phyloP scores from a whole-genome alignment of 192 early-diverging fungal genomes.

The Linnemannia hyalina region DNA sequence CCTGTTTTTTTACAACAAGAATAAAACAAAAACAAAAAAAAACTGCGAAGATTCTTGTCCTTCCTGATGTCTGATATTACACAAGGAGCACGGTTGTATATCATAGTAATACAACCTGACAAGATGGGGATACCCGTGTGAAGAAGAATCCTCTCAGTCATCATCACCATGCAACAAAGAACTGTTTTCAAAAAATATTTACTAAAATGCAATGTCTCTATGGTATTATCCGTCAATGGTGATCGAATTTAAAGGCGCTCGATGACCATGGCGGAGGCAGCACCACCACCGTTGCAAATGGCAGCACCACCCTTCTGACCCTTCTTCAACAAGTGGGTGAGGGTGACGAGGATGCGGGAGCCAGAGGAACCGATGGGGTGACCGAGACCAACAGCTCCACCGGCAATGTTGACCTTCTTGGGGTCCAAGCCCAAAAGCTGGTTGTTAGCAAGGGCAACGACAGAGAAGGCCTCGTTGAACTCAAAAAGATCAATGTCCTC shows the following conservation, averaged over 20 bases:
- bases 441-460: conserved; percentile 92
- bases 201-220: conserved; percentile 14
- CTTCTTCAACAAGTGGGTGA: conserved; percentile 84
- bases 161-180: not conserved
- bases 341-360: conserved; percentile 85
- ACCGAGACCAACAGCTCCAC: conserved; percentile 85
- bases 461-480: conserved; percentile 98
- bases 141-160: not conserved
- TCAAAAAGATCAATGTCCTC: conserved; percentile 95
- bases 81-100: not conserved
- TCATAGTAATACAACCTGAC: not conserved
- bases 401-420: conserved; percentile 81
- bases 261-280: conserved; percentile 78
- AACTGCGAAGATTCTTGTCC: not conserved
- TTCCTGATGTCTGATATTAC: not conserved
- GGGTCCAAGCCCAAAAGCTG: conserved; percentile 83
- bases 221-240: too few species aligned
- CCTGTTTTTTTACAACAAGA: conserved; percentile 3
- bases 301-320: conserved; percentile 85
- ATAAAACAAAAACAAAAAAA: conserved; percentile 8
- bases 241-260: conserved; percentile 59
- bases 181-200: not conserved
- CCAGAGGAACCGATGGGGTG: conserved; percentile 90
- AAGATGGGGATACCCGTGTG: not conserved
- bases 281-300: conserved; percentile 90